Conservation (phyloP, 345 rosid genomes). For the Hibiscus mutabilis region DNA sequence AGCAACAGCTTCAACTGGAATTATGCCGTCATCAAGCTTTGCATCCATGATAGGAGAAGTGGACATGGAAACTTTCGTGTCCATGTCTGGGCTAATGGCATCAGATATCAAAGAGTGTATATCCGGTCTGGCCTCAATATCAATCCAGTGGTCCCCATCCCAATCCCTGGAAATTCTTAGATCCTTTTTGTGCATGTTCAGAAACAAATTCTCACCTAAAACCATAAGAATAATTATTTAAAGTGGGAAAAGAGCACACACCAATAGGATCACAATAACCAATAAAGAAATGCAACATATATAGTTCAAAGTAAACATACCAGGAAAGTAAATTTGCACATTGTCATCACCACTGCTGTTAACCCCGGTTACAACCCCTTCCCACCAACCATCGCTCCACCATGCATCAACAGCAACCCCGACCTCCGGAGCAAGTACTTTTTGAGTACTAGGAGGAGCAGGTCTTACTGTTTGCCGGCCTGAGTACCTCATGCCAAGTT, state of each 20-base stretch:
- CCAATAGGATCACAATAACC: constrained; percentile 3
- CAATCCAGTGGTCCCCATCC: constrained; percentile 72
- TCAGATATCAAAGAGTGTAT: constrained; percentile 48
- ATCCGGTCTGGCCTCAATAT: constrained; percentile 50
- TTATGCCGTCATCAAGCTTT: constrained; percentile 22
- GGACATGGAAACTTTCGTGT: constrained; percentile 40
- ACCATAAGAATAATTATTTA: constrained; percentile 16
- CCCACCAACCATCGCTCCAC: constrained; percentile 99
- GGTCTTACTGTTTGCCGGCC: constrained; percentile 77
- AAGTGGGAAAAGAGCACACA: not conserved
- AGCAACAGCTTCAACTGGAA: constrained; percentile 17
- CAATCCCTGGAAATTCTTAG: constrained; percentile 76
- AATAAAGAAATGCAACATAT: not conserved
- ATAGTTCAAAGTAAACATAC: constrained; percentile 30
- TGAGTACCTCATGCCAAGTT: constrained; percentile 67
- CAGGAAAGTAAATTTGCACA: constrained; percentile 66
- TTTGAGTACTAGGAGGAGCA: constrained; percentile 34
- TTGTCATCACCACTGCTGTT: constrained; percentile 27
- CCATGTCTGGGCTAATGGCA: constrained; percentile 32
- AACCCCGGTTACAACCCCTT: constrained; percentile 61
- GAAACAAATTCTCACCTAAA: constrained; percentile 63
- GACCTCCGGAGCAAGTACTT: constrained; percentile 26
- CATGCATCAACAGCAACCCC: constrained; percentile 92
- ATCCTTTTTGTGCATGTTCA: constrained; percentile 48
- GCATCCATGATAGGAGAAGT: constrained; percentile 36